Base-by-base conservation (phyloP, 495 filamentous ascomycete species). In the Pseudoneurospora amorphoporcata region DNA sequence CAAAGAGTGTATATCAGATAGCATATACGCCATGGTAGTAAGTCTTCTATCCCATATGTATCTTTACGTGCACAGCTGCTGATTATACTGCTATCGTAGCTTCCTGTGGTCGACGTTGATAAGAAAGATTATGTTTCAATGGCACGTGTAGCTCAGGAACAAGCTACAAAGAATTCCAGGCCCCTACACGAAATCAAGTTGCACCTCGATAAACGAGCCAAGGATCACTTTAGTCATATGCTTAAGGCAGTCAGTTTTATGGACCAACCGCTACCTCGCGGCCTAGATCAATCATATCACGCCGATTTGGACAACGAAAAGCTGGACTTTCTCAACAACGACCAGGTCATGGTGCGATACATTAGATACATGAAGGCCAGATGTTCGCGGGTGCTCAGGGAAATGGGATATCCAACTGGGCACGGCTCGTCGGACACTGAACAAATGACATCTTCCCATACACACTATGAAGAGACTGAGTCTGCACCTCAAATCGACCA, bases 201-300 rank as follows among this genome's bases (percentile, higher is more conserved):
- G 29, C 14, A 17, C 6, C 29, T 65, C 1, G 1, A 35, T 65
- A 0, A 35, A 0, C 53, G 14, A 17, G 6, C 53, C 0, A 38
- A 1, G n/a, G 5, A 16, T 2, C 72, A 73, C 39, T 38, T 73
- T 2, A n/a, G 19, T 0, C 1, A 35, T 10, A 73, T 73, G 72
- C 43, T 73, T 23, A 69, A 71, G 35, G 42, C 70, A 41, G 40
- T 8, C 39, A 17, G 29, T 7, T 73, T 73, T 16, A 39, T 70
- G 43, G 69, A 6, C 43, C 72, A 73, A 16, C 69, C 72, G 6
- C 68, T 73, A 4, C 72, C 72, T 2, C 69, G 72, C 1, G 65
- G 68, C 69, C 32, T 73, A 0, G 72, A 73, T n/a, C 72, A 73
- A 53, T 73, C 72, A 3, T 73, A 73, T 29, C 47, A 73, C 35